These are phyloP conservation scores for Inonotus obliquus DNA, from an alignment of 1,284 basidiomycete species.

Conservation along the genomic window DNA sequence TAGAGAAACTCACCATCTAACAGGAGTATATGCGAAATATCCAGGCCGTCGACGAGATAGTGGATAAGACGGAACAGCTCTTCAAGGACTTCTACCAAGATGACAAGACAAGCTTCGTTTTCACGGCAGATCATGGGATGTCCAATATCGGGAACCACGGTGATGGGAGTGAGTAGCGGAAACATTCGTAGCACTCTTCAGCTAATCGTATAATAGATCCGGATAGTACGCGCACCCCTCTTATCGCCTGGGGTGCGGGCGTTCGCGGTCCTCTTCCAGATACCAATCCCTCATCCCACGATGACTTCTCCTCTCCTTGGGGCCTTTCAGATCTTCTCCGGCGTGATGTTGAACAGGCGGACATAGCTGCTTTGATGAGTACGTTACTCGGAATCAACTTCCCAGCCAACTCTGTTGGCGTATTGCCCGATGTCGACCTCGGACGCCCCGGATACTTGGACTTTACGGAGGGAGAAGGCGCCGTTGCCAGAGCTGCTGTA, in stretches of 20 bases:
- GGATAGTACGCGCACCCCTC: conserved; percentile 82
- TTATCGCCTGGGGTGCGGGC: conserved; percentile 83
- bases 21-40: conserved; percentile 88
- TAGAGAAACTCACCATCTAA: background rate
- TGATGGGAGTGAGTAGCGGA: conserved; percentile 62
- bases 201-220: conserved; percentile 49
- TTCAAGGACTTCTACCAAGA: conserved; percentile 65
- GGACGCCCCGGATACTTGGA: conserved; percentile 50
- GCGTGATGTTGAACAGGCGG: conserved; percentile 81
- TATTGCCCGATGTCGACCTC: conserved; percentile 63
- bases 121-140: conserved; percentile 93
- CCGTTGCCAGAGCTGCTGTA: conserved; percentile 53
- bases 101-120: conserved; percentile 72
- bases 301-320: conserved; percentile 67
- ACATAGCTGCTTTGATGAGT: conserved; percentile 78
- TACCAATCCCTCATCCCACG: conserved; percentile 52
- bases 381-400: conserved; percentile 65
- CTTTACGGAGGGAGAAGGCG: conserved; percentile 30
- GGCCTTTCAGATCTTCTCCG: conserved; percentile 43
- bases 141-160: conserved; percentile 87
- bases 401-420: conserved; percentile 76
- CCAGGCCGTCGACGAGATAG: conserved; percentile 74
- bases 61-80: conserved; percentile 61
- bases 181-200: conserved; percentile 8
- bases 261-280: conserved; percentile 62